These are phyloP conservation scores for Chlorella variabilis DNA, from an alignment of 163 green algal genomes.

Conservation along the genomic window DNA sequence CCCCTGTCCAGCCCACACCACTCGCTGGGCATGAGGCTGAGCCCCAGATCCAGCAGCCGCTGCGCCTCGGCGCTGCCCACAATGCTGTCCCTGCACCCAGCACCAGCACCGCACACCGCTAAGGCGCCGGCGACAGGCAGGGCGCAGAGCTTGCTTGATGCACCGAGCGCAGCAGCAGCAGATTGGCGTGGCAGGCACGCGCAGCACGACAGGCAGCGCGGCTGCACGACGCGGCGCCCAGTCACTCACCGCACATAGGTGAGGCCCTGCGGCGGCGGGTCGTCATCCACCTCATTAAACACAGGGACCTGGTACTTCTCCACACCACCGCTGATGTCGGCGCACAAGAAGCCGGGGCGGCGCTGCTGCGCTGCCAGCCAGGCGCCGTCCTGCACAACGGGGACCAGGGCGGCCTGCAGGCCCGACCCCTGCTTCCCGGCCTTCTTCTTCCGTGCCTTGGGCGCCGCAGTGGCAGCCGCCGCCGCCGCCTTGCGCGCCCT, in stretches of 20 bases:
- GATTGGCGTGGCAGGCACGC: background rate
- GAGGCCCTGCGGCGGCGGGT: background rate
- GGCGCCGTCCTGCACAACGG: background rate
- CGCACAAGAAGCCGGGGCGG: constrained; percentile 28
- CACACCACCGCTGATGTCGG: constrained; percentile 49
- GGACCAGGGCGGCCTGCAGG: background rate
- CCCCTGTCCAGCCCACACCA: constrained; percentile 20
- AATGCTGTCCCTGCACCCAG: constrained; percentile 3
- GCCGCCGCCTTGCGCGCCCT: background rate
- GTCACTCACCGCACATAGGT: constrained; percentile 36
- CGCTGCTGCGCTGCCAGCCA: constrained; percentile 12
- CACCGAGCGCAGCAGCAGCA: background rate
- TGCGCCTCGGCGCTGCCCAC: background rate
- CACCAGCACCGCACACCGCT: no score
- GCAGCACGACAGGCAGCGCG: background rate
- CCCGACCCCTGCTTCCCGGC: background rate
- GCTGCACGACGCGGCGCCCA: background rate
- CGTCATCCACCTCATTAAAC: constrained; percentile 52
- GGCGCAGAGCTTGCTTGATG: no score
- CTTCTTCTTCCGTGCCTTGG: background rate
- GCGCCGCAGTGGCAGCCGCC: background rate
- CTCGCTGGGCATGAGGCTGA: background rate
- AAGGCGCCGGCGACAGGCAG: no score
- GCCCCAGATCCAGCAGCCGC: background rate
- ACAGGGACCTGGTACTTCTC: constrained; percentile 54